Evolutionary conservation across 2,329 filamentous ascomycete species (phyloP).

Genomic region (Calonectria crousiana): DNA sequence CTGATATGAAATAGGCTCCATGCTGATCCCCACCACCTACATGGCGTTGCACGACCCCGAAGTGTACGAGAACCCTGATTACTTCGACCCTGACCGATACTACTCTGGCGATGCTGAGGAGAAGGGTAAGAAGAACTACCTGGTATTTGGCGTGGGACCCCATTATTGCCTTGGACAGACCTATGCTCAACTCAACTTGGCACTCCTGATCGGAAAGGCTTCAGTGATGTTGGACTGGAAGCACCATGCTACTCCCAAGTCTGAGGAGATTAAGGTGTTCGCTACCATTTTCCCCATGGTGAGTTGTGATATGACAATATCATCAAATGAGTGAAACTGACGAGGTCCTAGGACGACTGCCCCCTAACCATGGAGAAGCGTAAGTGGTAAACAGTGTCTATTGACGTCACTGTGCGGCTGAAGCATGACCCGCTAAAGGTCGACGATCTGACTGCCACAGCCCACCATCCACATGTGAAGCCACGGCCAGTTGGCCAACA

Average conservation of each 20-base stretch:
- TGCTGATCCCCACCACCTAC: slow-evolving; percentile 94
- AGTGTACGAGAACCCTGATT: slow-evolving; percentile 89
- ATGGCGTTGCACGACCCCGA: slow-evolving; percentile 92
- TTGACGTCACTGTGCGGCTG: slow-evolving; percentile 16
- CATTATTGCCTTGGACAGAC: slow-evolving; percentile 97
- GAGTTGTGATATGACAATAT: slow-evolving; percentile 49
- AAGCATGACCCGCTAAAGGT: slow-evolving; percentile 20
- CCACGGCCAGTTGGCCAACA: not conserved
- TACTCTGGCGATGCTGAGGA: slow-evolving; percentile 90
- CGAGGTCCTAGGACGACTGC: slow-evolving; percentile 78
- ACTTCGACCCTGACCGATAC: slow-evolving; percentile 92
- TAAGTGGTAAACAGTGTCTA: slow-evolving; percentile 55
- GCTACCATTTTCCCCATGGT: slow-evolving; percentile 98
- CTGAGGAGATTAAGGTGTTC: slow-evolving; percentile 98
- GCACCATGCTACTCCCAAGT: slow-evolving; percentile 84
- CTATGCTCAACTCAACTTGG: slow-evolving; percentile 91
- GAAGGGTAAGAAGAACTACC: slow-evolving; percentile 90
- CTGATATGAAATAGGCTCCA: slow-evolving; percentile 69
- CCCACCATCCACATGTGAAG: not conserved
- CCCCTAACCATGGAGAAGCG: slow-evolving; percentile 77
- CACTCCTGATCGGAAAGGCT: slow-evolving; percentile 90
- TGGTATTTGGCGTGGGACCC: slow-evolving; percentile 95
- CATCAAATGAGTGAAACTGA: slow-evolving; percentile 39
- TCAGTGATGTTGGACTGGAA: slow-evolving; percentile 89
- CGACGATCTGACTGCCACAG: slow-evolving; percentile 11